Percentiles rank a stretch among this genome's conserved stretches.
These are phyloP conservation scores for Evernia prunastri DNA, from an alignment of 495 filamentous ascomycete genomes.

Conservation along the genomic window DNA sequence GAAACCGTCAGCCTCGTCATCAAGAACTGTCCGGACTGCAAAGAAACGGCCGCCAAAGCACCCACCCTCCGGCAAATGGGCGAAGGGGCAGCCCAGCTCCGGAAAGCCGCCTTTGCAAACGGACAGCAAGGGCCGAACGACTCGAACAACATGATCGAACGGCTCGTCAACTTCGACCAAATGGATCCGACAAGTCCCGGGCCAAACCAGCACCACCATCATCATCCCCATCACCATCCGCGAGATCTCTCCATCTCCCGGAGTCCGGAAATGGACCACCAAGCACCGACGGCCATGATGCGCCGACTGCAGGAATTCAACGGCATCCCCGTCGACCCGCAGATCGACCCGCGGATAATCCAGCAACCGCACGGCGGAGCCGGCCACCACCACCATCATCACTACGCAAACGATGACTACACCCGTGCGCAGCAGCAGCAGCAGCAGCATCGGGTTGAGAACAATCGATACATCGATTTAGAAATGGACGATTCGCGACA, in stretches of 20 bases:
- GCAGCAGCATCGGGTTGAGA: slow-evolving; percentile 6
- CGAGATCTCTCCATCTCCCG: neutral
- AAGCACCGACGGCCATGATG: slow-evolving; percentile 19
- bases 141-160: slow-evolving; percentile 22
- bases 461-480: slow-evolving; percentile 9
- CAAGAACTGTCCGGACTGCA: slow-evolving; percentile 84
- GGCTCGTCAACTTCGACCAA: slow-evolving; percentile 24
- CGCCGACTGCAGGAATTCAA: slow-evolving; percentile 20
- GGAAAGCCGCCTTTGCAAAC: neutral
- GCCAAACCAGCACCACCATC: neutral
- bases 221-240: neutral
- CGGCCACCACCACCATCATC: too few relatives aligned
- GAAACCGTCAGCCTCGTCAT: slow-evolving; percentile 94
- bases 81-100: neutral
- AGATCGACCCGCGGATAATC: slow-evolving; percentile 18
- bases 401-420: neutral
- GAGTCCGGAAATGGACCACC: slow-evolving; percentile 4
- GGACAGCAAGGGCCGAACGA: slow-evolving; percentile 3
- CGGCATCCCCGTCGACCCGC: slow-evolving; percentile 24
- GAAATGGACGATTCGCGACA: slow-evolving; percentile 13
- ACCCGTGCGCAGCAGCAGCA: too few relatives aligned
- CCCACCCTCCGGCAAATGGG: slow-evolving; percentile 29
- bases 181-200: neutral
- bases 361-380: slow-evolving; percentile 4
- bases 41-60: slow-evolving; percentile 59